Evolutionary conservation across 139 green algal genomes (phyloP), one percentile per base, ranked within the genome.

Genomic region (Pleodorina starrii): DNA sequence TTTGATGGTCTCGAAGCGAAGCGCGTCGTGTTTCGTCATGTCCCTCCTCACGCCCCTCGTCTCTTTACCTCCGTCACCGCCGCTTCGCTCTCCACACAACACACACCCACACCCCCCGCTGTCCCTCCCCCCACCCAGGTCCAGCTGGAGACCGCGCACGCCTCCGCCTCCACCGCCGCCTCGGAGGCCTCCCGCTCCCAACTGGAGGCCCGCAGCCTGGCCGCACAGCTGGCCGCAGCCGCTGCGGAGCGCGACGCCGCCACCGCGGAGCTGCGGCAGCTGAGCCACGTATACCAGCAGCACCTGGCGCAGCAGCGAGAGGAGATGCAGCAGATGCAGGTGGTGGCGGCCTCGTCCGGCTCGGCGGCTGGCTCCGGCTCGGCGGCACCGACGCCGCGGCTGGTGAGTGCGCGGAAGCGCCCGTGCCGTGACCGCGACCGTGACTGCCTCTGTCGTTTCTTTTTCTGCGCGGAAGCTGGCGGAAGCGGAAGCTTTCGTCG

Each of bases 201-300:
- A 43, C 14, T 36, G 21, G 81, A 87, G 60, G 60, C 43, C 0
- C 81, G 81, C 14, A n/a, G 6, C n/a, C 29, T 48, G 60, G 60
- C 81, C 2, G 81, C 81, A 12, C 60, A 77, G 81, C 60, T 87
- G 60, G 81, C 60, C 42, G 81, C 81, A 0, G 60, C 81, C 17
- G 60, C 42, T 42, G 81, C 81, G 60, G 81, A 87, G 35, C 81
- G 81, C 21, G 81, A 87, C 81, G 81, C 81, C 27, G 81, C 81
- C 1, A 48, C 43, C 12, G 60, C 81, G 5, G 81, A 87, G 81
- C 60, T 87, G 42, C 81, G 81, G 17, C 81, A 87, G 81, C 60
- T 87, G 81, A 87, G 27, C 12, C 81, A 87, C 81, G 29, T 87
- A 42, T 87, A 87, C 81, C 81, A 87, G 60, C 60, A 78, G 60